phyloP scores from a whole-genome alignment of 768 basidiomycete species.

The Coprinopsis sp. region DNA sequence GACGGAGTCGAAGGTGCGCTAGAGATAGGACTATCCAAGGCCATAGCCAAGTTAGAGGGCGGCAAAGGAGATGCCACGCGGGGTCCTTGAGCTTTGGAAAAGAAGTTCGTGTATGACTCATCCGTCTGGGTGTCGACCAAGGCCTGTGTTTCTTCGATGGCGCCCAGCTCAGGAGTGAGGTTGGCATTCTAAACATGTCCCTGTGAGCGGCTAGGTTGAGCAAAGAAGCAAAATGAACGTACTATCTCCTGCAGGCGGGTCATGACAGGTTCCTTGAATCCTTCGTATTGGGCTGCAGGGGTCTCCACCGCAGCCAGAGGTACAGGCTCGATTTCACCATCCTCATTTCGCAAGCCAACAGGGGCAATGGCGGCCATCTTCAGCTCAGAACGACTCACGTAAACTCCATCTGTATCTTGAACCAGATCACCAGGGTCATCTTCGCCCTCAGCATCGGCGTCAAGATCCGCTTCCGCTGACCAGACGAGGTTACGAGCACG shows the following conservation, averaged over 20 bases:
- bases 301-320: slow-evolving; percentile 19
- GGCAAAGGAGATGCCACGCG: slow-evolving; percentile 1
- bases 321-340: slow-evolving; percentile 49
- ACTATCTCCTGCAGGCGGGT: slow-evolving; percentile 56
- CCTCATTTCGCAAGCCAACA: slow-evolving; percentile 50
- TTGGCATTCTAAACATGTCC: slow-evolving; percentile 12
- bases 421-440: slow-evolving; percentile 48
- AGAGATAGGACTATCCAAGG: slow-evolving; percentile 23
- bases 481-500: slow-evolving; percentile 59
- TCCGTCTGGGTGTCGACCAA: slow-evolving; percentile 16
- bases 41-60: slow-evolving; percentile 11
- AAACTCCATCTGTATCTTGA: slow-evolving; percentile 32
- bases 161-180: slow-evolving; percentile 6
- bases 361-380: slow-evolving; percentile 20
- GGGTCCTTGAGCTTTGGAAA: neutral
- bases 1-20: slow-evolving; percentile 19
- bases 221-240: slow-evolving; percentile 13
- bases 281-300: slow-evolving; percentile 46
- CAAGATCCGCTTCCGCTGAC: slow-evolving; percentile 54
- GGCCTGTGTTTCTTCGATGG: slow-evolving; percentile 49
- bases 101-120: slow-evolving; percentile 11
- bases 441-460: slow-evolving; percentile 58
- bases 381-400: slow-evolving; percentile 13
- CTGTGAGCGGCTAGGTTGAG: neutral
- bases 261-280: slow-evolving; percentile 47